phyloP scores from a whole-genome alignment of 805 yeast genomes.

The Maudiozyma turicensis region DNA sequence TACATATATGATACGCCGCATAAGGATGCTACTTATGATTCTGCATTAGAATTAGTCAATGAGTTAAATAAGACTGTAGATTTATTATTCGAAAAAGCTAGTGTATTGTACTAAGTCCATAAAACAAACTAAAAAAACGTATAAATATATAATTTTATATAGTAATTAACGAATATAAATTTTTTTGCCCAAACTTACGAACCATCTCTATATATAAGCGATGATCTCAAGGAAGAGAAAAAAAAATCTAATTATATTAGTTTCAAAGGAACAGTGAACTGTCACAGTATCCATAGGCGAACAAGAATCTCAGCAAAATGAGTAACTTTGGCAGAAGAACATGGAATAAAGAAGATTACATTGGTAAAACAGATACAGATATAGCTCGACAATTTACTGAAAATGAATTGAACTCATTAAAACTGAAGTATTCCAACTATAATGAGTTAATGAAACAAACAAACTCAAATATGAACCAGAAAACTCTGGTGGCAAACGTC shows the following conservation, averaged over 20 bases:
- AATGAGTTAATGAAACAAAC: constrained; percentile 19
- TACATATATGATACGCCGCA: constrained; percentile 83
- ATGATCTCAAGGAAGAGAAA: no score
- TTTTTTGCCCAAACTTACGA: not conserved
- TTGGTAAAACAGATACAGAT: constrained; percentile 32
- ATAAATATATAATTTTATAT: not conserved
- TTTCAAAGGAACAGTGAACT: not conserved
- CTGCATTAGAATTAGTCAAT: constrained; percentile 77
- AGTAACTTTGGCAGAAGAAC: constrained; percentile 49
- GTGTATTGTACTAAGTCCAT: constrained; percentile 51
- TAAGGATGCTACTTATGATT: constrained; percentile 79
- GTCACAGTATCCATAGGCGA: not conserved
- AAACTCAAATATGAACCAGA: constrained; percentile 26
- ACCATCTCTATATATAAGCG: no score
- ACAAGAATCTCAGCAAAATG: constrained; percentile 7
- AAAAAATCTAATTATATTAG: no score
- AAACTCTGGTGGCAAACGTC: constrained; percentile 21
- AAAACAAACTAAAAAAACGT: not conserved
- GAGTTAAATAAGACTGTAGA: constrained; percentile 85
- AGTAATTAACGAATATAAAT: not conserved
- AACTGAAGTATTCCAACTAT: constrained; percentile 18
- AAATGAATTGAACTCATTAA: constrained; percentile 9
- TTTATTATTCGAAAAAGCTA: constrained; percentile 85
- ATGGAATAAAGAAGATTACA: constrained; percentile 63
- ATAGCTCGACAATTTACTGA: constrained; percentile 3